These are phyloP conservation scores for Hyphopichia buzzinii DNA, from an alignment of 1,139 yeast genomes.

Conservation along the genomic window DNA sequence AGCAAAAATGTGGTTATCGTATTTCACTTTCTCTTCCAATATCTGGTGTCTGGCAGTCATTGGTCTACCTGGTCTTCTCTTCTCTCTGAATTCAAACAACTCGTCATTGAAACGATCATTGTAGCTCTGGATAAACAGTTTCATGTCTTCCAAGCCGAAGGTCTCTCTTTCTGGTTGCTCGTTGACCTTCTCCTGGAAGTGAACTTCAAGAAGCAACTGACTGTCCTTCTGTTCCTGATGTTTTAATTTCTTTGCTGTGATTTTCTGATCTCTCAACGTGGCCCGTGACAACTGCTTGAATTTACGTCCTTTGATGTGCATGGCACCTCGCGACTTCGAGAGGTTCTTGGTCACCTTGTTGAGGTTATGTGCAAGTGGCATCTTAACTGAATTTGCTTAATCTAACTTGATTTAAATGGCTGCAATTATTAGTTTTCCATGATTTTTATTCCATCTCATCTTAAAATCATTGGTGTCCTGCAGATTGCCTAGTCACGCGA, in stretches of 20 bases:
- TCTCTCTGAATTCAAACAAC: slow-evolving; percentile 51
- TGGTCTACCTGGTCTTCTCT: slow-evolving; percentile 88
- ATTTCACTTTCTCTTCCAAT: slow-evolving; percentile 59
- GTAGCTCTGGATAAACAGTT: slow-evolving; percentile 59
- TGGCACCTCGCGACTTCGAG: slow-evolving; percentile 55
- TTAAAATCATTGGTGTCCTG: no score
- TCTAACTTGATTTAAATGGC: not conserved
- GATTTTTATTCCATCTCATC: no score
- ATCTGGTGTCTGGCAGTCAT: slow-evolving; percentile 65
- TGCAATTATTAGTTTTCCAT: no score
- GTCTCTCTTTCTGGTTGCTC: slow-evolving; percentile 38
- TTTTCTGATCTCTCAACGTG: slow-evolving; percentile 73
- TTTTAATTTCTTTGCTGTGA: slow-evolving; percentile 54
- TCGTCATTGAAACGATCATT: slow-evolving; percentile 74
- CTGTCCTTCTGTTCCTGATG: slow-evolving; percentile 59
- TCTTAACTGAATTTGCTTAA: no score
- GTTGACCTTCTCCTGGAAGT: slow-evolving; percentile 62
- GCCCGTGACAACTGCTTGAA: slow-evolving; percentile 83
- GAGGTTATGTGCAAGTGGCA: slow-evolving; percentile 80
- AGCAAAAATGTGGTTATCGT: slow-evolving; percentile 58
- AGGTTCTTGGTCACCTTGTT: slow-evolving; percentile 67
- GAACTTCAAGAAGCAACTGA: slow-evolving; percentile 56
- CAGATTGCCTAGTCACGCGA: slow-evolving; percentile 1
- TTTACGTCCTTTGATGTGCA: slow-evolving; percentile 89
- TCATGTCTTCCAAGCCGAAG: slow-evolving; percentile 58